phyloP scores from a whole-genome alignment of 176 grass and related monocot genomes.

The Metroxylon sagu region DNA sequence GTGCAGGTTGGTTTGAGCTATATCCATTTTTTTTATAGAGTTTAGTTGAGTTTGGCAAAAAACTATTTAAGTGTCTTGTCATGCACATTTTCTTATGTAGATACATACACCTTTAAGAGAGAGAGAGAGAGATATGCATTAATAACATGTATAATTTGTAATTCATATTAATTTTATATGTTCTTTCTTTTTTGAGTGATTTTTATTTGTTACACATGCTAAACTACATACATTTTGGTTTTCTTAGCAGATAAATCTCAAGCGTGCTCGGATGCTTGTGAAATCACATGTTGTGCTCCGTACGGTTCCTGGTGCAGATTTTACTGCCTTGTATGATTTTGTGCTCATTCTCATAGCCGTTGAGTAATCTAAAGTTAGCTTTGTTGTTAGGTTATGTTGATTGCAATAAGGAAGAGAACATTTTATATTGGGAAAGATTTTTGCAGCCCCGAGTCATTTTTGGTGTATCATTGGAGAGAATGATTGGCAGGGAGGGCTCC shows the following conservation, averaged over 20 bases:
- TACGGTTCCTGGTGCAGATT: slow-evolving; percentile 71
- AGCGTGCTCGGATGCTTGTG: slow-evolving; percentile 83
- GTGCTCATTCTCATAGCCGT: slow-evolving; percentile 1
- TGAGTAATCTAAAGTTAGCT: slow-evolving; percentile 6
- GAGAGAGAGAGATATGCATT: too few relatives aligned
- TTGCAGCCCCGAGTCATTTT: slow-evolving; percentile 63
- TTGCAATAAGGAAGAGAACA: slow-evolving; percentile 87
- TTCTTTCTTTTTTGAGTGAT: too few relatives aligned
- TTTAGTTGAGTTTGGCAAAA: too few relatives aligned
- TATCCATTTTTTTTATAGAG: too few relatives aligned
- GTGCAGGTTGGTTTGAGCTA: too few relatives aligned
- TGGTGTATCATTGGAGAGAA: slow-evolving; percentile 61
- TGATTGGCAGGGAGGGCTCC: slow-evolving; percentile 48
- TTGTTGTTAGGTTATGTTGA: slow-evolving; percentile 41
- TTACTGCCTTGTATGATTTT: slow-evolving; percentile 19
- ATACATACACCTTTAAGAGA: too few relatives aligned
- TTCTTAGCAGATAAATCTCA: slow-evolving; percentile 67
- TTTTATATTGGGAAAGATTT: slow-evolving; percentile 89
- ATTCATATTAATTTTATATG: too few relatives aligned
- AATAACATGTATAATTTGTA: too few relatives aligned
- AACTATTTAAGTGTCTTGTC: too few relatives aligned
- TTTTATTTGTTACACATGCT: too few relatives aligned
- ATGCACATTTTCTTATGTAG: too few relatives aligned
- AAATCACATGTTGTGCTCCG: slow-evolving; percentile 63
- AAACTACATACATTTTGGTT: background rate